Conservation (phyloP, 2,329 filamentous ascomycete species). For the Colletotrichum sp. region DNA sequence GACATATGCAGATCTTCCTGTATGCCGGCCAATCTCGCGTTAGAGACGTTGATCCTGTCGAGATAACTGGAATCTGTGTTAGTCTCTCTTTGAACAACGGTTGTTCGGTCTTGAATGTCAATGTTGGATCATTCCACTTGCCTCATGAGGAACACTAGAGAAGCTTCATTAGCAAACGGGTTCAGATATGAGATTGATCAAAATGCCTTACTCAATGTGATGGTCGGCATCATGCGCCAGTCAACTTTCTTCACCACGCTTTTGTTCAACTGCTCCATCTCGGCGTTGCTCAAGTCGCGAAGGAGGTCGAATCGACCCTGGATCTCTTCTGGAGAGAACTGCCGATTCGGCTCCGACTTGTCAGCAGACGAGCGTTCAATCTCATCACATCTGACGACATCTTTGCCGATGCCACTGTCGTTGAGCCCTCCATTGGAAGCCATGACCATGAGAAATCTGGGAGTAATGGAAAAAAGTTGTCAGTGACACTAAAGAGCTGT, state of each 20-base stretch:
- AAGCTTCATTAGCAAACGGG: fast-evolving
- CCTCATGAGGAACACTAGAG: conserved; percentile 30
- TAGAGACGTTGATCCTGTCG: conserved; percentile 54
- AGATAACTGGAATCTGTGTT: conserved; percentile 43
- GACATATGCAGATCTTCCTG: conserved; percentile 37
- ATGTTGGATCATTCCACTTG: not conserved
- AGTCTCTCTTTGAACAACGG: not conserved
- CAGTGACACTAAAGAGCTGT: not conserved
- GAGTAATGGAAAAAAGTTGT: too few relatives aligned
- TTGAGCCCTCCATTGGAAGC: not conserved
- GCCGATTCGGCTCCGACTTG: not conserved
- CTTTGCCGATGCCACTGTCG: not conserved
- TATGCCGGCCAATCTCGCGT: conserved; percentile 39
- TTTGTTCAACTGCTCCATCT: conserved; percentile 31
- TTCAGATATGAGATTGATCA: not conserved
- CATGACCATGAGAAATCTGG: not conserved
- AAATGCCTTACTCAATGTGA: conserved; percentile 23
- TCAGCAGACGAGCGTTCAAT: not conserved
- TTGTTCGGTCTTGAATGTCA: fast-evolving
- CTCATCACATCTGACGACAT: not conserved
- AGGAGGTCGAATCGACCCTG: conserved; percentile 28
- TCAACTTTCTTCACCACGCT: conserved; percentile 33
- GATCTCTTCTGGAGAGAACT: conserved; percentile 22
- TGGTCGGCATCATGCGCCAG: conserved; percentile 33
- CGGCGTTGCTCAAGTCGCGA: conserved; percentile 22